phyloP scores from a whole-genome alignment of 2,329 filamentous ascomycete species.

The Monosporascus sp. region DNA sequence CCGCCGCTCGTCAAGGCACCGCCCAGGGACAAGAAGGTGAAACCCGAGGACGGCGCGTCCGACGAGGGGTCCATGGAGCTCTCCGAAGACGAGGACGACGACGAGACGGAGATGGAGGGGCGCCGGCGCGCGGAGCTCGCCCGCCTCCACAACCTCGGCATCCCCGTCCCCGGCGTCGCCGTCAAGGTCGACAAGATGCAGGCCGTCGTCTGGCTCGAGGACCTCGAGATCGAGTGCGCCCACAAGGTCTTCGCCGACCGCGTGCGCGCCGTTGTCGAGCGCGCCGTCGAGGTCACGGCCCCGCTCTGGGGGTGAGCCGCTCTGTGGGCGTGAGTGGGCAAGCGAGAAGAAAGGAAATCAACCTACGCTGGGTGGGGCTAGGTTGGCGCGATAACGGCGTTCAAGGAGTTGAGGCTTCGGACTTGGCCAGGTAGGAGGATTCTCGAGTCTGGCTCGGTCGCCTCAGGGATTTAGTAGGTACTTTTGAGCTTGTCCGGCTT shows the following conservation, averaged over 20 bases:
- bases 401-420: too few species aligned
- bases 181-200: constrained; percentile 84
- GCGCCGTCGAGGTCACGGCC: constrained; percentile 81
- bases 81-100: constrained; percentile 31
- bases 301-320: constrained; percentile 57
- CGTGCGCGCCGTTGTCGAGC: constrained; percentile 83
- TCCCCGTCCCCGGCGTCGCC: constrained; percentile 83
- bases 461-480: too few species aligned
- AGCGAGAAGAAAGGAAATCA: too few species aligned
- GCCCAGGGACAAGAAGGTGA: constrained; percentile 24
- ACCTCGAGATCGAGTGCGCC: constrained; percentile 80
- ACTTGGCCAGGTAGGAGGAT: too few species aligned
- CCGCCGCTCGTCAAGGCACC: constrained; percentile 28
- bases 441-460: too few species aligned
- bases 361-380: too few species aligned
- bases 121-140: constrained; percentile 65
- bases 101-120: constrained; percentile 44
- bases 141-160: constrained; percentile 74
- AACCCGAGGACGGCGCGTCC: constrained; percentile 12
- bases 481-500: too few species aligned
- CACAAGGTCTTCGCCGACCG: constrained; percentile 76
- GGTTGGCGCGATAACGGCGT: too few species aligned
- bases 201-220: constrained; percentile 88
- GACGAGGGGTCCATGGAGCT: constrained; percentile 21
- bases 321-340: not conserved